Base-by-base conservation (phyloP, 768 basidiomycete species). In the Russula olivacea region DNA sequence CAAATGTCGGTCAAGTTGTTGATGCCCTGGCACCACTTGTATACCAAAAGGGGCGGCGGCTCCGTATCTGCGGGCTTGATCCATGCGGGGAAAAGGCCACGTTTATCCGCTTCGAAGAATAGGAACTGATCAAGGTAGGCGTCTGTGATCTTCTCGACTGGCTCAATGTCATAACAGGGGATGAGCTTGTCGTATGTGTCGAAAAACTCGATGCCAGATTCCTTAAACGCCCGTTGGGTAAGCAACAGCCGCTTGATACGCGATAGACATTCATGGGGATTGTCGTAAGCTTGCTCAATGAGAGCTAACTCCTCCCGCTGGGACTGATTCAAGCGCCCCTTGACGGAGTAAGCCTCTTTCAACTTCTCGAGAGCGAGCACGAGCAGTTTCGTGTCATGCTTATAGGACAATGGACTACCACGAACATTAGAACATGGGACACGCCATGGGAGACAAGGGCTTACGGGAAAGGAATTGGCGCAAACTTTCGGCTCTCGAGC, bases 21-120 rank as follows among this genome's bases (percentile, higher is more conserved):
- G 80, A 98, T 95, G 47, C 97, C 97, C 77, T 98, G 96, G 71
- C 94, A 96, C 96, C 96, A 98, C 81, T 98, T 98, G 79, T 98
- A 98, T 36, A 98, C 95, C 36, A 98, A 85, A 17, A 98, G 82
- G 3, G 96, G 96, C 0, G 96, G 94, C 3, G 96, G 96, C 71
- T 98, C 96, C 0, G 93, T 95, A 70, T 98, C 83, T 55, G 93
- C 90, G 28, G 97, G 97, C 77, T 98, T 99, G 74, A 99, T 97
- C 96, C 97, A 99, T 1, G 93, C 86, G 12, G 97, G 97, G 87
- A 98, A 98, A 25, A 99, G 76, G 53, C 93, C 93, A 69, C 97
- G 89, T 74, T 98, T 98, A 77, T 99, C 97, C 23, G 94, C 93
- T 81, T 99, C 96, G 71, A 97, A 99, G 83, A 93, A 97, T 59